Conservation (phyloP, 306 rosid species). For the Sechiopsis laciniata region DNA sequence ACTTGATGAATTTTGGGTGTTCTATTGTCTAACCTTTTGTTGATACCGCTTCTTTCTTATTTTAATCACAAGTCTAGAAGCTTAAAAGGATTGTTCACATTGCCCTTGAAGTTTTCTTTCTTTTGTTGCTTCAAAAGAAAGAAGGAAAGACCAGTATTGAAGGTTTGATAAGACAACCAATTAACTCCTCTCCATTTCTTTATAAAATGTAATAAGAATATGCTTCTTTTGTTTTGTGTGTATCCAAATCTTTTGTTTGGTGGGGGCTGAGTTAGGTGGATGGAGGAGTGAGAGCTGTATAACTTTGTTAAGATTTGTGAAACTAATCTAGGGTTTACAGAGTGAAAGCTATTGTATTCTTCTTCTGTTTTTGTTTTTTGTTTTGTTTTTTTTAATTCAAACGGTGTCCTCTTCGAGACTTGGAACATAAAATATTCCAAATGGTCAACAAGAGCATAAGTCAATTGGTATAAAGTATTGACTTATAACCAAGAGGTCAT, state of each 20-base stretch:
- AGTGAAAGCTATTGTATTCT: background rate
- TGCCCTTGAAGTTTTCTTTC: conserved; percentile 12
- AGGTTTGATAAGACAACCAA: conserved; percentile 16
- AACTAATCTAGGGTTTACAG: background rate
- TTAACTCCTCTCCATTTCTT: background rate
- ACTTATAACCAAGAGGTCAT: too few relatives aligned
- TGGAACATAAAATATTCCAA: background rate
- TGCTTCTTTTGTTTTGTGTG: conserved; percentile 7
- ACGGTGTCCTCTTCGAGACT: background rate
- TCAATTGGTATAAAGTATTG: too few relatives aligned
- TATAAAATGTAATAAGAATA: background rate
- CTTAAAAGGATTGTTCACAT: background rate
- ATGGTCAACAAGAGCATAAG: too few relatives aligned
- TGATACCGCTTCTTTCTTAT: conserved; percentile 1
- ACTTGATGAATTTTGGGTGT: background rate
- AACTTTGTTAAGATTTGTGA: background rate
- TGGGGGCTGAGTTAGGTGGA: conserved; percentile 7
- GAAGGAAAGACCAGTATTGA: background rate
- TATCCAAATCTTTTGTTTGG: conserved; percentile 12
- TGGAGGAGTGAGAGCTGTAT: background rate
- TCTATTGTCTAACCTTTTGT: background rate
- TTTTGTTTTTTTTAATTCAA: too few relatives aligned
- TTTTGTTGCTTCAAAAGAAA: conserved; percentile 5
- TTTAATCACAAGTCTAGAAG: background rate
- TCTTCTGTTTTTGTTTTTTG: background rate